Evolutionary conservation across 495 filamentous ascomycete species (phyloP), one percentile per base, ranked within the genome.

Genomic region (Lepraria neglecta): DNA sequence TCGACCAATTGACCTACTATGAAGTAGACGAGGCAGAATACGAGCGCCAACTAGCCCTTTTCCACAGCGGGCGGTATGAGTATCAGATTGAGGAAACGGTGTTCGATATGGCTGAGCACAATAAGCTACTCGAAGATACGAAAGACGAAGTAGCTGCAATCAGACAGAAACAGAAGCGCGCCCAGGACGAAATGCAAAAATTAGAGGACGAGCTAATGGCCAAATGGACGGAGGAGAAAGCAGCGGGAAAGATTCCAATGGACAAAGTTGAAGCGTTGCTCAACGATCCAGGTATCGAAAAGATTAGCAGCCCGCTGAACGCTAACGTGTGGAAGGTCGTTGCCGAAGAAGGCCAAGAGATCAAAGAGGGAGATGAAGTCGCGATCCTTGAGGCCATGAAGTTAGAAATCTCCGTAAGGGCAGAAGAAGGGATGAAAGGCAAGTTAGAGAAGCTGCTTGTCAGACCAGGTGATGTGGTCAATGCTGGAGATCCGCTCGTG

Each of bases 301-400:
- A 72, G n/a, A 73, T 83, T 51, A 69, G 76, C 31, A 69, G 73
- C 12, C 78, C 77, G 3, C 61, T 83, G 47, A 76, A 80, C 68
- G 76, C 82, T 4, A 83, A 85, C 61, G 77, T 84, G 0, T 85
- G 82, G 82, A 84, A 84, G 46, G 72, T 85, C 0, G 63, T 71
- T 14, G 75, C 78, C 3, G 67, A 78, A 27, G 72, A 76, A 42
- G 77, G 77, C 0, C 70, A 78, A 19, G 46, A 65, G 14, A 40
- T 81, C 1, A 58, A 68, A 4, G 58, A 71, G 27, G 71, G 71
- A 5, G 69, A 77, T 24, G 54, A 72, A 0, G 72, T 77, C 1
- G 70, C 71, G 2, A 73, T 82, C 2, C 69, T 83, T 10, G 81
- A 82, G 60, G 80, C 80, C 0, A 81, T 83, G 80, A 84, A 84